A percentile compares a stretch with the other conserved stretches of the same genome.
Conservation (phyloP, 2,329 filamentous ascomycete species). For the Hirsutella thompsonii region DNA sequence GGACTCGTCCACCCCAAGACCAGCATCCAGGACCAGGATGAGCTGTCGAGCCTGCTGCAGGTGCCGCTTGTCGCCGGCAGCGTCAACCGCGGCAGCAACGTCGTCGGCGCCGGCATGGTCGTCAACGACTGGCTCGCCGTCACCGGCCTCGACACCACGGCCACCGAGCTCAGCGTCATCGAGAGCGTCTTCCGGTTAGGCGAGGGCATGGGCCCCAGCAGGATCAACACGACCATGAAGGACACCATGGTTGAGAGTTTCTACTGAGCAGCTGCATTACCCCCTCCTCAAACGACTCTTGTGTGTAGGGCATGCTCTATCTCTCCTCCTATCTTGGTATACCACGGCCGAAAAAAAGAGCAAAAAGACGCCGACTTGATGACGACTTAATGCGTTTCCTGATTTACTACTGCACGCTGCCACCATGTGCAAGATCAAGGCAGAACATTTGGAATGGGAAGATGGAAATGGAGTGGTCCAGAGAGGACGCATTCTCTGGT, state of each 20-base stretch:
- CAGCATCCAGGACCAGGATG: slow-evolving; percentile 93
- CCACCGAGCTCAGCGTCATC: slow-evolving; percentile 92
- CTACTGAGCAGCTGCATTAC: slow-evolving; percentile 50
- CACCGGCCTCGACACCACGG: slow-evolving; percentile 84
- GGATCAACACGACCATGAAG: slow-evolving; percentile 77
- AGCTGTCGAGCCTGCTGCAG: slow-evolving; percentile 84
- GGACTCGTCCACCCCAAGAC: slow-evolving; percentile 97
- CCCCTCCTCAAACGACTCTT: slow-evolving; percentile 6
- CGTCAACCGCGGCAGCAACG: slow-evolving; percentile 83
- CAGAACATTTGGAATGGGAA: too few species aligned
- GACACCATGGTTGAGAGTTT: slow-evolving; percentile 99
- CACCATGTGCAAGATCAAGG: too few species aligned
- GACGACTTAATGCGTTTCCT: too few species aligned
- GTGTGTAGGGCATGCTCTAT: too few species aligned
- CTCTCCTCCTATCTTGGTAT: too few species aligned
- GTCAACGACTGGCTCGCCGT: slow-evolving; percentile 87
- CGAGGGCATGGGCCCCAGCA: slow-evolving; percentile 67
- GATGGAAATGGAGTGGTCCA: too few species aligned
- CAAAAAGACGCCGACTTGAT: too few species aligned
- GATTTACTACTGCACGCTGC: too few species aligned
- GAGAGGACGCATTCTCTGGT: too few species aligned
- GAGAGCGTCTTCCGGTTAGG: slow-evolving; percentile 93
- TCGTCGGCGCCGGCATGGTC: slow-evolving; percentile 64
- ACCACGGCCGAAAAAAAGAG: too few species aligned
- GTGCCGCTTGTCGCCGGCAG: slow-evolving; percentile 90